A percentile compares a stretch with the other conserved stretches of the same genome.
Evolutionary conservation across 176 grass and related monocot species (phyloP).

Genomic region (barley (Hordeum vulgare)): MorexV3_pseudomolecules_assembly NC_058519.1:103153501-103154000

Average conservation of each 20-base stretch:
- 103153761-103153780: background rate
- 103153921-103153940: background rate
- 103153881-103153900: background rate
- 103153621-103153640: background rate
- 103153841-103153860: background rate
- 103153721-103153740: background rate
- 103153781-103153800: background rate
- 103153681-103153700: background rate
- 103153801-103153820: too few species aligned
- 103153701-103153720: background rate
- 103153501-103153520: background rate
- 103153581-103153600: background rate
- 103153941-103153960: background rate
- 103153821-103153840: background rate
- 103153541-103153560: background rate
- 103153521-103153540: background rate
- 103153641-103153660: background rate
- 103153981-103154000: background rate
- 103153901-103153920: background rate
- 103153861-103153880: background rate
- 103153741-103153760: background rate
- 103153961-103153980: conserved; percentile 23
- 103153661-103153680: background rate
- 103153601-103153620: background rate
- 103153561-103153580: too few species aligned